phyloP scores from a whole-genome alignment of 106 monocot genomes.

The Dendrobium chrysotoxum region DNA sequence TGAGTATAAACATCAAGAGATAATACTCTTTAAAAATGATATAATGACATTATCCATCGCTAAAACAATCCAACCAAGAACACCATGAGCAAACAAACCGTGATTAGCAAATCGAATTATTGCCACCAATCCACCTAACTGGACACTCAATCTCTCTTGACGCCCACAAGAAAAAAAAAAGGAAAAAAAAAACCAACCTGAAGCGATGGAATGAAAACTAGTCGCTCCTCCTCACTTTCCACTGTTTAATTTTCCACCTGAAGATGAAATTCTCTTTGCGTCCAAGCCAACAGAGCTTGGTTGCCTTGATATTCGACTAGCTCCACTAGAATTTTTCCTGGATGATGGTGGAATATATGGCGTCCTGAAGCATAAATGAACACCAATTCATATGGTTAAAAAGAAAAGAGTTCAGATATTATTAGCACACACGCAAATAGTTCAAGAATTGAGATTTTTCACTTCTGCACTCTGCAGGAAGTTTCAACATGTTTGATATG shows the following conservation, averaged over 20 bases:
- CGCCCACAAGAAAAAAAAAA: not conserved
- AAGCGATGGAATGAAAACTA: not conserved
- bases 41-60: not conserved
- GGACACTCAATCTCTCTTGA: not conserved
- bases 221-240: conserved; percentile 3
- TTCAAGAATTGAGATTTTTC: too few relatives aligned
- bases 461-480: not conserved
- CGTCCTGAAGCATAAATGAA: conserved; percentile 18
- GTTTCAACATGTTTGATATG: not conserved
- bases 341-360: conserved; percentile 43
- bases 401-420: too few relatives aligned
- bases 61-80: not conserved
- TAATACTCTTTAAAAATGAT: not conserved
- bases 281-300: conserved; percentile 9
- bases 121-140: not conserved
- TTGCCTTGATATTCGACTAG: conserved; percentile 31
- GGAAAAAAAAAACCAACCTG: not conserved
- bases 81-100: not conserved
- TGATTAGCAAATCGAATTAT: not conserved
- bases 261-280: conserved; percentile 21
- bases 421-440: too few relatives aligned
- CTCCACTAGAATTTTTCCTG: conserved; percentile 27
- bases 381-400: not conserved
- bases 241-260: conserved; percentile 24
- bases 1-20: not conserved